Percentiles rank a stretch among this genome's conserved stretches.
Conservation (phyloP, 2,329 filamentous ascomycete species). For the Daldinia sp. region DNA sequence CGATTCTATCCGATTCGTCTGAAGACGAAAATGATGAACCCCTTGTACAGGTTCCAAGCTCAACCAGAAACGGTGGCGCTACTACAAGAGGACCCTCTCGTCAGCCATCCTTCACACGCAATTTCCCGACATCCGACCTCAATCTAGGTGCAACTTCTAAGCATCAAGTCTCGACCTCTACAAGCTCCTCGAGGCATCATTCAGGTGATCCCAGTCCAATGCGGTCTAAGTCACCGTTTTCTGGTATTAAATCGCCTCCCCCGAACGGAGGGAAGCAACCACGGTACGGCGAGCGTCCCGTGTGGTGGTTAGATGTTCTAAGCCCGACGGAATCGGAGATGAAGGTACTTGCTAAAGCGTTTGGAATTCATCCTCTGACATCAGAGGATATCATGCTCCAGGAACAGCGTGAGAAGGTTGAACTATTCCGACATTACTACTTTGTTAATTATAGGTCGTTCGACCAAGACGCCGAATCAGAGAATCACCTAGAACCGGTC, state of each 20-base stretch:
- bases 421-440: conserved; percentile 97
- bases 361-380: conserved; percentile 94
- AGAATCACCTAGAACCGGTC: conserved; percentile 91
- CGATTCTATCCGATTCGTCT: conserved; percentile 75
- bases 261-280: conserved; percentile 45
- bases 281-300: conserved; percentile 80
- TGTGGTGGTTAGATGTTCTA: conserved; percentile 96
- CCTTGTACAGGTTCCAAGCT: conserved; percentile 41
- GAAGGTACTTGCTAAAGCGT: conserved; percentile 90
- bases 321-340: conserved; percentile 94
- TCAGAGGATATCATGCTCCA: conserved; percentile 97
- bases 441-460: conserved; percentile 99
- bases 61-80: conserved; percentile 49
- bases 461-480: conserved; percentile 89
- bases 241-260: conserved; percentile 39
- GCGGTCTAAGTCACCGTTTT: conserved; percentile 37
- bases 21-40: conserved; percentile 69
- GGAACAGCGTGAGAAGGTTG: conserved; percentile 96
- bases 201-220: conserved; percentile 39
- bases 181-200: conserved; percentile 32
- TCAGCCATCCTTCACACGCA: conserved; percentile 54
- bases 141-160: conserved; percentile 29
- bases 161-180: conserved; percentile 25
- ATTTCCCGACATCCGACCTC: conserved; percentile 28
- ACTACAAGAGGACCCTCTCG: conserved; percentile 55